Evolutionary conservation across 441 rosid species (phyloP).

Genomic region (Croton laevigatus): DNA sequence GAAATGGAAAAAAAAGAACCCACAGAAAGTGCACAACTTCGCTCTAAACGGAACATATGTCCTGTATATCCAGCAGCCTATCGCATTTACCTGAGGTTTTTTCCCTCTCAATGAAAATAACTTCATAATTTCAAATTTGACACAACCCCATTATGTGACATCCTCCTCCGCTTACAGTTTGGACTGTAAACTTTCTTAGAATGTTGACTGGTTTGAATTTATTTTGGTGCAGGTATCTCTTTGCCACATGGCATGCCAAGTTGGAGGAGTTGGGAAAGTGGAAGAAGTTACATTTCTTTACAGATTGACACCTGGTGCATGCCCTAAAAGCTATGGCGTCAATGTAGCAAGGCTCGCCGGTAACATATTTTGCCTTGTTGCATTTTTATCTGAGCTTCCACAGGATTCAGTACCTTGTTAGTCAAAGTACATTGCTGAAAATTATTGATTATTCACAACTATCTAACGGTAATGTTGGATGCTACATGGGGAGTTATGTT

Average conservation of each 20-base stretch:
- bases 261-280: constrained; percentile 63
- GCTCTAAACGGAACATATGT: no score
- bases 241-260: constrained; percentile 93
- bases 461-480: not conserved
- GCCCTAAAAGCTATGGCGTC: constrained; percentile 98
- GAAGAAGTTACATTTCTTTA: constrained; percentile 95
- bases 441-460: not conserved
- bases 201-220: not conserved
- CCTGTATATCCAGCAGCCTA: no score
- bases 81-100: no score
- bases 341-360: constrained; percentile 98
- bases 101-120: no score
- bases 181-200: no score
- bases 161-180: no score
- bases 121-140: no score
- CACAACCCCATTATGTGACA: no score
- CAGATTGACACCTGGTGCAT: constrained; percentile 74
- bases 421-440: not conserved
- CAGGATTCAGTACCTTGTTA: constrained; percentile 2
- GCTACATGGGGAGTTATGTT: not conserved
- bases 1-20: no score
- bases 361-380: constrained; percentile 25
- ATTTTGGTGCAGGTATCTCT: constrained; percentile 62
- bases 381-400: constrained; percentile 6
- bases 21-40: no score